phyloP scores from a whole-genome alignment of 176 grass and related monocot genomes.

The Melocanna baccifera region DNA sequence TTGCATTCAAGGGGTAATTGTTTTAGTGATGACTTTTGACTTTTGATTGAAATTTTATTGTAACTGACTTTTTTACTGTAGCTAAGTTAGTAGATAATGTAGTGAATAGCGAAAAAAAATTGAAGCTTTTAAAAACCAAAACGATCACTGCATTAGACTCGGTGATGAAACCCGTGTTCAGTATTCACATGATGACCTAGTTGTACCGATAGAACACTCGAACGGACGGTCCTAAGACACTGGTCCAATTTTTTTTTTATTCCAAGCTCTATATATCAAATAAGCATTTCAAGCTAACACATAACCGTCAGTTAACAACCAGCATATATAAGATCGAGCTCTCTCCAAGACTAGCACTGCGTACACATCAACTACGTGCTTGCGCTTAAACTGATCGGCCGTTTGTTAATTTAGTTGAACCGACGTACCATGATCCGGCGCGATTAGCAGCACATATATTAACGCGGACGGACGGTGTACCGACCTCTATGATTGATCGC shows the following conservation, averaged over 20 bases:
- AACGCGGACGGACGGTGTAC: slow-evolving; percentile 47
- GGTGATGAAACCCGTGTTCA: background rate
- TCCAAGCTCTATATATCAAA: background rate
- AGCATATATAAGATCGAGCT: background rate
- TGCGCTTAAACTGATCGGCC: background rate
- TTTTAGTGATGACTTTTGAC: too few relatives aligned
- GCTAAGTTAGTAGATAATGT: too few relatives aligned
- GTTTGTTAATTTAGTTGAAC: background rate
- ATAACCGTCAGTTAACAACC: slow-evolving; percentile 31
- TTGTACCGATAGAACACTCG: slow-evolving; percentile 5
- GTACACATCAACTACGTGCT: background rate
- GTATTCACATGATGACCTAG: background rate
- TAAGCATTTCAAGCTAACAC: background rate
- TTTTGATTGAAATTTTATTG: too few relatives aligned
- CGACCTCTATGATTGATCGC: slow-evolving; percentile 38
- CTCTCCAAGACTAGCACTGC: background rate
- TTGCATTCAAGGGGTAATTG: too few relatives aligned
- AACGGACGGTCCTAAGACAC: background rate
- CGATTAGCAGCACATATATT: background rate
- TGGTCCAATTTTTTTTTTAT: background rate
- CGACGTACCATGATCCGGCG: background rate
- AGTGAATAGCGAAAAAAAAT: too few relatives aligned
- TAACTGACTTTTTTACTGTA: too few relatives aligned
- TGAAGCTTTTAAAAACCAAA: too few relatives aligned
- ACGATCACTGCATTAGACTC: too few relatives aligned